These are phyloP conservation scores for Penicillium freii DNA, from an alignment of 2,329 filamentous ascomycete species.

Conservation along the genomic window DNA sequence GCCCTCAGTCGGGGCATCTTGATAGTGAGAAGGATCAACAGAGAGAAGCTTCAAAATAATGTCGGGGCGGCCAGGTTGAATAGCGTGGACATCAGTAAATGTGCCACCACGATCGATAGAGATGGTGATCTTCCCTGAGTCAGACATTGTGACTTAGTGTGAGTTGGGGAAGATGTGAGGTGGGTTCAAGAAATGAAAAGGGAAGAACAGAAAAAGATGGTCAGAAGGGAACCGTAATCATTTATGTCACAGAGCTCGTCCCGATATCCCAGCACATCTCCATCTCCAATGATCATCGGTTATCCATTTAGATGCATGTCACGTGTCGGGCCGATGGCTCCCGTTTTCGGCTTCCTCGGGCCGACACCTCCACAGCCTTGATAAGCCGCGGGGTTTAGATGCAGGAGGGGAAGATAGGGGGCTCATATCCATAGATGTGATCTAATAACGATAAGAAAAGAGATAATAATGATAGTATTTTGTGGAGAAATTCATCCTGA, in stretches of 20 bases:
- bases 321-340: conserved; percentile 32
- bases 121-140: conserved; percentile 35
- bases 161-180: not conserved
- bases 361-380: conserved; percentile 14
- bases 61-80: conserved; percentile 37
- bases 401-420: not conserved
- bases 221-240: conserved; percentile 4
- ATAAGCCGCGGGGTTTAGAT: not conserved
- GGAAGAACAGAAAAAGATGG: not conserved
- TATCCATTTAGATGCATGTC: conserved; percentile 16
- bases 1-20: conserved; percentile 69
- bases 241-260: conserved; percentile 3
- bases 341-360: conserved; percentile 19
- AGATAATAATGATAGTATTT: not conserved
- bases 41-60: conserved; percentile 44
- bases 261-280: not conserved
- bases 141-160: conserved; percentile 21
- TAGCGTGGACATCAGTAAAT: conserved; percentile 42
- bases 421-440: not conserved
- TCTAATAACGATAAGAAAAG: not conserved
- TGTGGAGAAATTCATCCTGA: not conserved
- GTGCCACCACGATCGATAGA: conserved; percentile 44
- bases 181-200: not conserved
- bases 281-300: not conserved
- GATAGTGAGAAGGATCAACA: conserved; percentile 41